Evolutionary conservation across 1,284 basidiomycete genomes (phyloP).

Genomic region (Butyriboletus appendiculatus): DNA sequence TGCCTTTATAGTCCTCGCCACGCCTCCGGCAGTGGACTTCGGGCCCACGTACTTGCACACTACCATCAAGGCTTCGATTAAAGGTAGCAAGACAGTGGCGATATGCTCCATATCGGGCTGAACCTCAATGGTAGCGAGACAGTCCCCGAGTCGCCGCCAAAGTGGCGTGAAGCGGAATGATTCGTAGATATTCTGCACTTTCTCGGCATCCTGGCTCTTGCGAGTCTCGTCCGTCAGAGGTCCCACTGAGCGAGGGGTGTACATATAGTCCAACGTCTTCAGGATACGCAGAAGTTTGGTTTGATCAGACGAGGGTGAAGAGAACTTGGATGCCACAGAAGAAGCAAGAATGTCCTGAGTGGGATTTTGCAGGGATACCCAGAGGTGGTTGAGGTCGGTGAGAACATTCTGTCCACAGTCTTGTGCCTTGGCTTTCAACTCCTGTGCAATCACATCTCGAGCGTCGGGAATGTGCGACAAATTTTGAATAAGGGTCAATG

Average conservation of each 20-base stretch:
- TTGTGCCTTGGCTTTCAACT: slow-evolving; percentile 82
- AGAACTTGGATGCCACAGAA: slow-evolving; percentile 83
- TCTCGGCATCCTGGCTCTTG: slow-evolving; percentile 64
- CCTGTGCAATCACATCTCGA: slow-evolving; percentile 83
- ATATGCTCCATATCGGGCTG: slow-evolving; percentile 83
- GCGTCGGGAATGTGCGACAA: slow-evolving; percentile 86
- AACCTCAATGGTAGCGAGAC: slow-evolving; percentile 80
- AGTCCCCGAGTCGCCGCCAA: slow-evolving; percentile 87
- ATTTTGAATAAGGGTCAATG: slow-evolving; percentile 86
- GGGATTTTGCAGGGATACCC: slow-evolving; percentile 57
- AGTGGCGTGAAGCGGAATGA: slow-evolving; percentile 85
- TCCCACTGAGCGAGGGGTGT: slow-evolving; percentile 64
- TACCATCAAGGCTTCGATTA: slow-evolving; percentile 97
- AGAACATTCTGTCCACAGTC: slow-evolving; percentile 79
- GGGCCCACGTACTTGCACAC: slow-evolving; percentile 93
- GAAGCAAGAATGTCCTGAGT: slow-evolving; percentile 60
- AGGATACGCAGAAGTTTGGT: slow-evolving; percentile 90
- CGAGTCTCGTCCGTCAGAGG: slow-evolving; percentile 41
- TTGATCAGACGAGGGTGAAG: slow-evolving; percentile 88
- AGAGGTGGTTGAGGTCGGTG: slow-evolving; percentile 77
- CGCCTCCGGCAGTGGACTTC: slow-evolving; percentile 45
- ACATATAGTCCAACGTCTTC: slow-evolving; percentile 97
- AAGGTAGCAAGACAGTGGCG: slow-evolving; percentile 85
- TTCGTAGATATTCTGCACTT: slow-evolving; percentile 84
- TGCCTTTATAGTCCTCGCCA: slow-evolving; percentile 52